Evolutionary conservation across 345 rosid species (phyloP).

Genomic region (Eucalyptus globulus): DNA sequence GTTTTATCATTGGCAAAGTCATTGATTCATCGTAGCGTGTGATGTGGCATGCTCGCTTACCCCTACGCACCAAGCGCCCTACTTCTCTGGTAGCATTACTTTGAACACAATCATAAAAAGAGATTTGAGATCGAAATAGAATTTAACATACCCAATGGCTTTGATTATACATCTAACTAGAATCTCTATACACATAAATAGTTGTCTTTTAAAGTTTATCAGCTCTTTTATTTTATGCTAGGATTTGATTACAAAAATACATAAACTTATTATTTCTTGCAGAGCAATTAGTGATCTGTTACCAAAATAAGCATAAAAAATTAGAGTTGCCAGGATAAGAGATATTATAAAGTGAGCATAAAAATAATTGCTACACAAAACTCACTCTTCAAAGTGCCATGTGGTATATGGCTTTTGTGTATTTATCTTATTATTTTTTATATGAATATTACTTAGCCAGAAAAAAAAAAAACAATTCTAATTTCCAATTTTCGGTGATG

Average conservation of each 20-base stretch:
- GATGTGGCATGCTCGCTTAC: accelerated
- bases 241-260: neutral
- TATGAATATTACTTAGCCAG: too few relatives aligned
- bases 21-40: too few relatives aligned
- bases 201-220: accelerated
- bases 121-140: accelerated
- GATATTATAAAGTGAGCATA: neutral
- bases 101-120: accelerated
- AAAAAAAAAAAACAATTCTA: neutral
- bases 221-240: too few relatives aligned
- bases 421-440: too few relatives aligned
- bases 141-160: accelerated
- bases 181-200: too few relatives aligned
- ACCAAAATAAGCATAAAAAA: neutral
- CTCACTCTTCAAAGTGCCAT: neutral
- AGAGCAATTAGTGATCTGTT: accelerated
- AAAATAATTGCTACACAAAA: neutral
- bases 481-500: accelerated
- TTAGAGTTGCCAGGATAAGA: neutral
- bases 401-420: neutral
- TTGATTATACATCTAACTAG: too few relatives aligned
- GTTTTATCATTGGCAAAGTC: too few relatives aligned
- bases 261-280: neutral
- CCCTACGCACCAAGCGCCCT: accelerated
- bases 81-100: accelerated